These are phyloP conservation scores for Myrica gale DNA, from an alignment of 306 rosid genomes.

Conservation along the genomic window DNA sequence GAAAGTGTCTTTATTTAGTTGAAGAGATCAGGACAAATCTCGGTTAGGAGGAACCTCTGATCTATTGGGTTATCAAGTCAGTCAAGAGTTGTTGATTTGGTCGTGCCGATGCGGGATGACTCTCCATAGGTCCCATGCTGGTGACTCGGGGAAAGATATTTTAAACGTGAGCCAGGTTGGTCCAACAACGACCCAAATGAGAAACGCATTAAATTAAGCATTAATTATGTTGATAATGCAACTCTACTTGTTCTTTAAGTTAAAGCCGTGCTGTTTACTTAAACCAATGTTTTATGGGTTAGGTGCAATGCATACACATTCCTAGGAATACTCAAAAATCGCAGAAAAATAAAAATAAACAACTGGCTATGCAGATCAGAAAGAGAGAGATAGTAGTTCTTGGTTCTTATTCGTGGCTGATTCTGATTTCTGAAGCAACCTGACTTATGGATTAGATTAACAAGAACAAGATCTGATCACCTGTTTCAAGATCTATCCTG, in stretches of 20 bases:
- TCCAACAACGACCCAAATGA: too few species aligned
- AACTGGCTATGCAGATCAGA: too few species aligned
- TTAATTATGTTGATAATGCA: neutral
- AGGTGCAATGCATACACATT: neutral
- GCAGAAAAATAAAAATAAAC: too few species aligned
- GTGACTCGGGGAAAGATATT: neutral
- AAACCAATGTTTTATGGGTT: neutral
- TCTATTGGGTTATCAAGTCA: neutral
- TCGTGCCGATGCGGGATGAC: slow-evolving; percentile 8
- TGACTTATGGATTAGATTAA: too few species aligned
- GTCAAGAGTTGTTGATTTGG: slow-evolving; percentile 10
- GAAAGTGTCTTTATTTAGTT: neutral
- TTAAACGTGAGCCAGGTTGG: too few species aligned
- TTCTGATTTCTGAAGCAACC: too few species aligned
- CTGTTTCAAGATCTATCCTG: too few species aligned
- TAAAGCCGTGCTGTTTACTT: neutral
- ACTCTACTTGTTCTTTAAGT: neutral
- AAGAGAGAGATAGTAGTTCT: neutral
- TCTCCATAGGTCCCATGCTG: neutral
- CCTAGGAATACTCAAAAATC: neutral
- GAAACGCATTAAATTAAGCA: too few species aligned
- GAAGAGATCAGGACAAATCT: slow-evolving; percentile 5
- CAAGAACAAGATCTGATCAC: too few species aligned
- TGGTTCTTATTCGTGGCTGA: too few species aligned
- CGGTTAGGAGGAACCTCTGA: neutral